Percentiles rank a stretch among this genome's conserved stretches.
Conservation (phyloP, 805 yeast genomes). For the Ogataea trehalophila region DNA sequence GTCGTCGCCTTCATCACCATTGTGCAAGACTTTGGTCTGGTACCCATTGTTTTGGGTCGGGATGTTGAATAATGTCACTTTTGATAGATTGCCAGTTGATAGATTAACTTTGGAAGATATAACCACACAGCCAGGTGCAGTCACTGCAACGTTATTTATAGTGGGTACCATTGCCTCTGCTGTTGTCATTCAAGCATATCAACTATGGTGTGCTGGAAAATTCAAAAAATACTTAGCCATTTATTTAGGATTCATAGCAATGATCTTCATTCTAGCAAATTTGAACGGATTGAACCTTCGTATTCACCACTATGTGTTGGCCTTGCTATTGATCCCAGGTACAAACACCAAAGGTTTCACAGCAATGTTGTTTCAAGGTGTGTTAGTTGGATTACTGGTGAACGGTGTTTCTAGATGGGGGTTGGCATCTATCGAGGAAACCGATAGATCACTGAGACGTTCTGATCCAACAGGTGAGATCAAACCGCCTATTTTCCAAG, state of each 20-base stretch:
- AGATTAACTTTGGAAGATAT: slow-evolving; percentile 71
- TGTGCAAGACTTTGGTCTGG: slow-evolving; percentile 55
- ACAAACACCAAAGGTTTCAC: slow-evolving; percentile 69
- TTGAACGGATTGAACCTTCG: slow-evolving; percentile 71
- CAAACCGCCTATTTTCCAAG: slow-evolving; percentile 46
- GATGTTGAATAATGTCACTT: slow-evolving; percentile 76
- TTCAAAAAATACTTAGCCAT: slow-evolving; percentile 53
- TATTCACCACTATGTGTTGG: slow-evolving; percentile 76
- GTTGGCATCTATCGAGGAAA: slow-evolving; percentile 82
- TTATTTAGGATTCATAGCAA: slow-evolving; percentile 43
- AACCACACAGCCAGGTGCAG: slow-evolving; percentile 71
- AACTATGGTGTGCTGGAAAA: slow-evolving; percentile 74
- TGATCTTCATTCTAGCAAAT: slow-evolving; percentile 39
- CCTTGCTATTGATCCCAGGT: slow-evolving; percentile 75
- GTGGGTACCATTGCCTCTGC: slow-evolving; percentile 44
- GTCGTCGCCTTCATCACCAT: slow-evolving; percentile 31
- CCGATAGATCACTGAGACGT: slow-evolving; percentile 58
- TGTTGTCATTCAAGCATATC: slow-evolving; percentile 67
- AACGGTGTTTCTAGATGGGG: slow-evolving; percentile 94
- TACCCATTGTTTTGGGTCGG: slow-evolving; percentile 83
- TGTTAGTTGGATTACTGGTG: slow-evolving; percentile 71
- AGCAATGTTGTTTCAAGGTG: slow-evolving; percentile 77
- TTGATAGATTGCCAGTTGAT: slow-evolving; percentile 86
- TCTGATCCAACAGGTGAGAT: slow-evolving; percentile 63
- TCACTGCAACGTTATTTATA: slow-evolving; percentile 55